Conservation (phyloP, 495 filamentous ascomycete genomes). For the Lepraria neglecta region DNA sequence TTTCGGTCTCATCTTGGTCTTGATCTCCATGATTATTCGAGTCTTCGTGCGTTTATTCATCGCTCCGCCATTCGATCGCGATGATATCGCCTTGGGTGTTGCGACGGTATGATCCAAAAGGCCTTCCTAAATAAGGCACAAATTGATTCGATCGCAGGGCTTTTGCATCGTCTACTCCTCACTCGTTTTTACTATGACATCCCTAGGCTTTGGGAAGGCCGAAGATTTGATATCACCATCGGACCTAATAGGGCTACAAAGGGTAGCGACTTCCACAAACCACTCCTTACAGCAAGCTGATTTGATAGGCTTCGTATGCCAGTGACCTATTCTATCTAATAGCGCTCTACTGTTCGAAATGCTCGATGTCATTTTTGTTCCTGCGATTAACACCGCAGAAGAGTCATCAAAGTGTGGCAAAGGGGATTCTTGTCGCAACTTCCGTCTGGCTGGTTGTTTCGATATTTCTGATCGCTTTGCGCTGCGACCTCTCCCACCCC, state of each 20-base stretch:
- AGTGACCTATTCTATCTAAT: slow-evolving; percentile 34
- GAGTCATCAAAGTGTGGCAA: slow-evolving; percentile 24
- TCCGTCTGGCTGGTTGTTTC: slow-evolving; percentile 26
- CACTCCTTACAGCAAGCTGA: neutral
- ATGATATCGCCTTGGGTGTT: slow-evolving; percentile 31
- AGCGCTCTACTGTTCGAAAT: slow-evolving; percentile 33
- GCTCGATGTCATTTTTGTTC: slow-evolving; percentile 32
- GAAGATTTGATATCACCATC: slow-evolving; percentile 19
- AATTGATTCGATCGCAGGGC: neutral
- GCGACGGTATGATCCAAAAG: slow-evolving; percentile 28
- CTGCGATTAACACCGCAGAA: slow-evolving; percentile 31
- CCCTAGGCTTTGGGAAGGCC: slow-evolving; percentile 31
- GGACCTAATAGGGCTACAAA: neutral
- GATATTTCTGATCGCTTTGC: slow-evolving; percentile 26
- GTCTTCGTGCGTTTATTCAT: slow-evolving; percentile 35
- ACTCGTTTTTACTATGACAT: slow-evolving; percentile 25
- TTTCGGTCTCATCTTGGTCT: slow-evolving; percentile 39
- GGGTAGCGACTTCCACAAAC: neutral
- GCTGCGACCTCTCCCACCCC: slow-evolving; percentile 29
- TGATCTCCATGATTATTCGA: slow-evolving; percentile 35
- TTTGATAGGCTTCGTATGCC: slow-evolving; percentile 28
- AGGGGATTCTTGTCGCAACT: slow-evolving; percentile 19
- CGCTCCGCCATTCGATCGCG: slow-evolving; percentile 29
- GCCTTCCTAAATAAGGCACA: neutral
- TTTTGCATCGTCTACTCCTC: slow-evolving; percentile 27